Base-by-base conservation (phyloP, 139 green algal species). In the Chlorella sp. region DNA sequence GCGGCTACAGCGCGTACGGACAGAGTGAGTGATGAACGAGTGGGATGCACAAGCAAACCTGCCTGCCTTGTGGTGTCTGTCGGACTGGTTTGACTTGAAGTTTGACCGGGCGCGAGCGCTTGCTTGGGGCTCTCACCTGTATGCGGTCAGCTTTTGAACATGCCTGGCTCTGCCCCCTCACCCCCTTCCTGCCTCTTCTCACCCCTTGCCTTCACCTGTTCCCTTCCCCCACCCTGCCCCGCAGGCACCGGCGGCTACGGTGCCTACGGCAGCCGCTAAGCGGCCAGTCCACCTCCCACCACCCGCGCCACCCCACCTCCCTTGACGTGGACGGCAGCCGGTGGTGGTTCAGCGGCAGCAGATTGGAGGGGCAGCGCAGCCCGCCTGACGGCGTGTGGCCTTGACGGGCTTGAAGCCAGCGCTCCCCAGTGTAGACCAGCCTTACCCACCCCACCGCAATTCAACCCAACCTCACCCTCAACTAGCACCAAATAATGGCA, bases 1-100 rank as follows among this genome's bases (percentile, higher is more conserved):
- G n/a, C 34, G 57, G 57, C 60, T 86, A 86, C 15, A 60, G 82
- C 30, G 82, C 82, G 16, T 86, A 86, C 22, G 82, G 82, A 60
- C 82, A 86, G 82, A 86, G 82, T 86, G 82, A 86, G 81, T 53
- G 12, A 19, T 2, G 64, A 32, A 30, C 24, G 64, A 14, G 64
- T 71, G 64, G 64, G 64, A 14, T n/a, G n/a, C n/a, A n/a, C n/a
- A n/a, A n/a, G n/a, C n/a, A n/a, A n/a, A n/a, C n/a, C n/a, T n/a
- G n/a, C n/a, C n/a, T n/a, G n/a, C n/a, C 11, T 71, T 28, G 64
- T 9, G 21, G 64, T 28, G 11, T n/a, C 64, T 5, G 21, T 71
- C 22, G 64, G 64, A 14, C 2, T 71, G 64, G 64, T 2, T 2
- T 71, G 64, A 2, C 64, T 28, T 5, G 21, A 57, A 57, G 48